Evolutionary conservation across 108 stramenopile species (phyloP), one percentile per base, ranked within the genome.

Genomic region (Aurantiochytrium sp.): DNA sequence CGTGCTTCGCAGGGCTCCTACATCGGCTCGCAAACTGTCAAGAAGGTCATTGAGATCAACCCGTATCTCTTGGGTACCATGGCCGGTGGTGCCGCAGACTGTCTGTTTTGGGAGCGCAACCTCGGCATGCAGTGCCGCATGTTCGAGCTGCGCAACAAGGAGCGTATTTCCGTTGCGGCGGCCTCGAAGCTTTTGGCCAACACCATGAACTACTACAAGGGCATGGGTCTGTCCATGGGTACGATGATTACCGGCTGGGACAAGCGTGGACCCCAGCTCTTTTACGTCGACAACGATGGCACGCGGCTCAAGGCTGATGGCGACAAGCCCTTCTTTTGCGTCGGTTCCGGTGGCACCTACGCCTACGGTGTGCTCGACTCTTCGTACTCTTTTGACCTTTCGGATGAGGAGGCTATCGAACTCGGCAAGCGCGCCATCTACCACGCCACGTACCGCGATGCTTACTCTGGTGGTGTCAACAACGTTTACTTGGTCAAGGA

Each of bases 361-460:
- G 99, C 99, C 59, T 99, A 99, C 89, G 99, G 99, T 87, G 96
- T 99, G n/a, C 91, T 99, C 72, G 99, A 99, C 89, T 96, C 94
- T 44, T 93, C 96, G 90, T 98, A 98, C 93, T 91, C 96, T 60
- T 93, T 95, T 44, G 99, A 99, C 90, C 90, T 99, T 91, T 97
- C 97, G 4, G 96, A 98, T 19, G 98, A 98, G 87, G 99, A 99
- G 94, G 99, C 99, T 72, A 98, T 99, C 92, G 99, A 99, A 90
- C 94, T 99, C 88, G 99, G 99, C 58, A 97, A 97, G 94, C 94
- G 98, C 58, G 99, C 99, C 59, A 99, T 99, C 91, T 98, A 98
- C 91, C 98, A 99, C 91, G 99, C 99, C 29, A 97, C 98, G 49
- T 97, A 98, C 95, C 96, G 99, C 60, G 99, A 99, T 93, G 99